Evolutionary conservation across 306 rosid species (phyloP).

Genomic region (Amphicarpaea edgeworthii): DNA sequence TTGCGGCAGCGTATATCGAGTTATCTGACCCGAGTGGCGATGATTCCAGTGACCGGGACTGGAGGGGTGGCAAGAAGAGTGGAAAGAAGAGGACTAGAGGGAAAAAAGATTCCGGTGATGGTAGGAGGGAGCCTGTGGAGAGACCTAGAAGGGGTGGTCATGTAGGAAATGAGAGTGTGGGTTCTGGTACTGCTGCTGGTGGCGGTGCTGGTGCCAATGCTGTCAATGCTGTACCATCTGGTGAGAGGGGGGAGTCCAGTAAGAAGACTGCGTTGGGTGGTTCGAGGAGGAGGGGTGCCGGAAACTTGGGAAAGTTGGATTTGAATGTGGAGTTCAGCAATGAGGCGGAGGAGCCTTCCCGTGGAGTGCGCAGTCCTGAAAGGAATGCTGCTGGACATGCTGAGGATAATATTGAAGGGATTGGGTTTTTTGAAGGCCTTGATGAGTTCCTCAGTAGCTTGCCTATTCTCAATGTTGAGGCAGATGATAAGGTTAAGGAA

Average conservation of each 20-base stretch:
- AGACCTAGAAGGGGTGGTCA: slow-evolving; percentile 59
- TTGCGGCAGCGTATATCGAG: slow-evolving; percentile 58
- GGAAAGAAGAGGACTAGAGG: slow-evolving; percentile 50
- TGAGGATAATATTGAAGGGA: slow-evolving; percentile 88
- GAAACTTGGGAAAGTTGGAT: slow-evolving; percentile 59
- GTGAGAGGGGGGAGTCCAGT: slow-evolving; percentile 56
- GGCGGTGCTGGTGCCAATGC: neutral
- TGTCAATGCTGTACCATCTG: slow-evolving; percentile 22
- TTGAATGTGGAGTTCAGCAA: slow-evolving; percentile 96
- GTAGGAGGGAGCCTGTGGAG: slow-evolving; percentile 42
- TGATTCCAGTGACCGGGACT: slow-evolving; percentile 79
- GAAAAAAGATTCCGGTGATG: slow-evolving; percentile 41
- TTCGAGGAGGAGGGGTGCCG: slow-evolving; percentile 69
- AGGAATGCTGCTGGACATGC: slow-evolving; percentile 63
- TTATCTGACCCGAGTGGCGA: slow-evolving; percentile 72
- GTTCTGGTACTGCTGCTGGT: slow-evolving; percentile 43
- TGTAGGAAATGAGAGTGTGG: slow-evolving; percentile 46
- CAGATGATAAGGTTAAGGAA: slow-evolving; percentile 87
- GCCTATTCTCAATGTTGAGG: slow-evolving; percentile 86
- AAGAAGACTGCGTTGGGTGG: slow-evolving; percentile 53
- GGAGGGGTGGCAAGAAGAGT: slow-evolving; percentile 54
- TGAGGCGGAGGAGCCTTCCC: slow-evolving; percentile 77
- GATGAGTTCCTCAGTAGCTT: slow-evolving; percentile 89
- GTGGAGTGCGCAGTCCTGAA: slow-evolving; percentile 46
- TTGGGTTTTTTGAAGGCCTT: slow-evolving; percentile 88